Conservation (phyloP, 805 yeast genomes). For the Candida coleopterorum region DNA sequence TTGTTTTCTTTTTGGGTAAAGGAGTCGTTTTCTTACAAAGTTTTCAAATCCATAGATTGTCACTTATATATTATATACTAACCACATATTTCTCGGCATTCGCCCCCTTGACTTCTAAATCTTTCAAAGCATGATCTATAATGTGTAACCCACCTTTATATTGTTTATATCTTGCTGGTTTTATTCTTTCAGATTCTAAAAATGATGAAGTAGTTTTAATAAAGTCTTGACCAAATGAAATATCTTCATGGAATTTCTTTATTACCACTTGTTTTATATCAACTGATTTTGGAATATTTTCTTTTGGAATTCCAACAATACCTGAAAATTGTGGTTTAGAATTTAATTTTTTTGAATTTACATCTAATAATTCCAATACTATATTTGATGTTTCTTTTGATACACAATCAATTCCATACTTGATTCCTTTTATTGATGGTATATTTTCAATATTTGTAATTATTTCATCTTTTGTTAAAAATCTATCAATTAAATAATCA, state of each 20-base stretch:
- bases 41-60: no score
- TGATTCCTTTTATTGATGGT: slow-evolving; percentile 19
- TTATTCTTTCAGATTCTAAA: slow-evolving; percentile 21
- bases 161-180: slow-evolving; percentile 29
- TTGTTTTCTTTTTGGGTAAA: no score
- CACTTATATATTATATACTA: slow-evolving; percentile 5
- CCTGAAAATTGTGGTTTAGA: slow-evolving; percentile 26
- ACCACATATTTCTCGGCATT: slow-evolving; percentile 40
- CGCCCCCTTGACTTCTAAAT: slow-evolving; percentile 38
- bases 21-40: no score
- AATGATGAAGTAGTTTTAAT: slow-evolving; percentile 29
- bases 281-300: slow-evolving; percentile 17
- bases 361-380: slow-evolving; percentile 20
- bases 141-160: slow-evolving; percentile 32
- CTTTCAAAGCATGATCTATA: slow-evolving; percentile 30
- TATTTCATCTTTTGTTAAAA: slow-evolving; percentile 16
- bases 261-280: slow-evolving; percentile 29
- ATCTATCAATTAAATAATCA: slow-evolving; percentile 34
- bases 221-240: slow-evolving; percentile 30
- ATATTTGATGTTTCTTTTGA: slow-evolving; percentile 35
- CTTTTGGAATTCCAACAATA: slow-evolving; percentile 32
- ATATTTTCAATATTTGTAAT: slow-evolving; percentile 11
- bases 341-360: slow-evolving; percentile 5
- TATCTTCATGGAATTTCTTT: slow-evolving; percentile 41
- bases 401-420: slow-evolving; percentile 41